Evolutionary conservation across 2,329 filamentous ascomycete species (phyloP), one percentile per base, ranked within the genome.

Genomic region (Helotiales sp.): DNA sequence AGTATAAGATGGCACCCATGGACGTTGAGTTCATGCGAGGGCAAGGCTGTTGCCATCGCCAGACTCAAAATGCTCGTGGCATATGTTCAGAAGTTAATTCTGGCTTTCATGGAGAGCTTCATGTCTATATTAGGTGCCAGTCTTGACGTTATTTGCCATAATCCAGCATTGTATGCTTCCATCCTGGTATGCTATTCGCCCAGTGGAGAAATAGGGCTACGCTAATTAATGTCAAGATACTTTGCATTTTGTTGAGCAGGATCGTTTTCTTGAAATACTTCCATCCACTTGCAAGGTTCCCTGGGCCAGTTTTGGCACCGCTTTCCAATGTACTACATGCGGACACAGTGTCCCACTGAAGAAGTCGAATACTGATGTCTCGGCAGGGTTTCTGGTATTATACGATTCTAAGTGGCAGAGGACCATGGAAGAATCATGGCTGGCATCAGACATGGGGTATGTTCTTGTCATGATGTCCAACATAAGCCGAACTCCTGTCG

Each of bases 221-320:
- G 30, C 52, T 55, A 55, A 63, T 28, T 45, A 8, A 32, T 20
- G 4, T 63, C 15, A 11, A 63, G 61, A 22, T 57, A 6, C 57
- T 32, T 20, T 54, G 43, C 49, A 8, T 37, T 34, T n/a, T 30
- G 7, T 26, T 65, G 10, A n/a, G 45, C 26, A 49, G 52, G n/a
- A 40, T 37, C 15, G 26, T 66, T 22, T 68, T 70, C n/a, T 62
- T 67, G 10, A 60, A 61, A 6, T 60, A 60, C 24, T 70, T 72
- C 32, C 77, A 79, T 50, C 78, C 76, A 5, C 68, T 76, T 15
- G 72, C 75, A 13, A 74, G 74, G 37, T 78, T 75, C 64, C 76
- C 75, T 1, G 77, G 77, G 0, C 78, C 78, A 13, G 62, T 66
- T 13, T 28, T 64, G 15, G 66, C 66, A 17, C 62, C 62, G 5